Evolutionary conservation across 768 basidiomycete species (phyloP), one percentile per base, ranked within the genome.

Genomic region (Termitomyces sp.): DNA sequence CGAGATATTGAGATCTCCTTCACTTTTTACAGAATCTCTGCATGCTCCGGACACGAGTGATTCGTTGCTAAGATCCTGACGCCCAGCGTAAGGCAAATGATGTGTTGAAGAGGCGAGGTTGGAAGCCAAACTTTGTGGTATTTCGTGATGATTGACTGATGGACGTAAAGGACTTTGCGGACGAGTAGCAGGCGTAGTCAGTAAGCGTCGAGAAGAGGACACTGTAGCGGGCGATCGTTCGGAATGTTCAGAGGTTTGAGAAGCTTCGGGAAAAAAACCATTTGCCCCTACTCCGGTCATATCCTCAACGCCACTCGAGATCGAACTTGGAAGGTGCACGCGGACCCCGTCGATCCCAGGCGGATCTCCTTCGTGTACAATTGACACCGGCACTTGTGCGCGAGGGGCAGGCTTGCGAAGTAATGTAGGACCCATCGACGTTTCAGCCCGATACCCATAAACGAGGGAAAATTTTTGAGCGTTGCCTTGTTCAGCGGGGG

Each of bases 251-350:
- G 70, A 69, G 7, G 75, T 56, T 62, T 79, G 76, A 25, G 72
- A 72, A n/a, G 74, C 66, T 47, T 75, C 71, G 5, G 73, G 73
- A 42, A 71, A 66, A 31, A 70, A 71, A 17, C 68, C 69, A 37
- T 66, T 58, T 17, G 79, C 71, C 36, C 88, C 88, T 34, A 90
- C 65, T 12, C 88, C 88, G 12, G 87, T 89, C 84, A 89, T 86
- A 65, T 89, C 80, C 61, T 83, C 82, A 38, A 73, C 78, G 49
- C 72, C 76, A 50, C 74, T 78, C 25, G 83, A 79, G 34, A 88
- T 77, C 14, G 78, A 79, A 63, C 85, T 87, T 3, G 86, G 82
- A 32, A 85, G 71, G 57, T 82, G 72, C 8, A 77, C 75, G 20
- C 83, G 79, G 48, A 76, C 69, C 14, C 64, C 68, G 46, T 63